These are phyloP conservation scores for Cyclostephanos tholiformis DNA, from an alignment of 108 stramenopile genomes.

Conservation along the genomic window DNA sequence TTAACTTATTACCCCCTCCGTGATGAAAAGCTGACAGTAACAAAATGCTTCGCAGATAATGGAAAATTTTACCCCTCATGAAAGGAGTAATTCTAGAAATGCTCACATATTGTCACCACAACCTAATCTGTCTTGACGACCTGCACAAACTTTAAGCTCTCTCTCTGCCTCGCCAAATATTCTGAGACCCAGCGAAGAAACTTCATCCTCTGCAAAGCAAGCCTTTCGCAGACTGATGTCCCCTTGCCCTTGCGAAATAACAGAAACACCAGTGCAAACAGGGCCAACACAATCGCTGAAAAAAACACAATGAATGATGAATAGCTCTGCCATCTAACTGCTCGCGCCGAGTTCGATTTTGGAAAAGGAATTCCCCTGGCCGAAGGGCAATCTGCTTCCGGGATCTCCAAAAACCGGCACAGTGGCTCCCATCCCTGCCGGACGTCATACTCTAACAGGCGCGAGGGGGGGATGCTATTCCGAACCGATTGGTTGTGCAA, in stretches of 20 bases:
- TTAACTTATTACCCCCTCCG: too few relatives aligned
- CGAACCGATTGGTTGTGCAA: conserved; percentile 67
- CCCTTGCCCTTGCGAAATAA: conserved; percentile 57
- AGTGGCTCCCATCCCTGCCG: conserved; percentile 80
- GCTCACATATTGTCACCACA: too few relatives aligned
- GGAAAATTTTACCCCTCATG: too few relatives aligned
- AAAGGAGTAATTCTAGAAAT: too few relatives aligned
- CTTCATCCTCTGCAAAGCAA: conserved; percentile 16
- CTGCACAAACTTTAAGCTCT: not conserved
- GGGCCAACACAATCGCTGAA: conserved; percentile 43
- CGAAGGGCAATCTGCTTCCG: conserved; percentile 55
- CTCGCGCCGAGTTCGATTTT: conserved; percentile 69
- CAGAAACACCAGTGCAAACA: conserved; percentile 54
- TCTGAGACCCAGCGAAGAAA: conserved; percentile 6
- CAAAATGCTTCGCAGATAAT: too few relatives aligned
- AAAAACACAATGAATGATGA: conserved; percentile 57
- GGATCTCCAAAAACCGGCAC: conserved; percentile 71
- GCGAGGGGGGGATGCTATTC: conserved; percentile 59
- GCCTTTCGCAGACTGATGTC: conserved; percentile 59
- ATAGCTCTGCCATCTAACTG: conserved; percentile 67
- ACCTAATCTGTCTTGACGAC: too few relatives aligned
- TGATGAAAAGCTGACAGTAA: too few relatives aligned
- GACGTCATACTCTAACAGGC: conserved; percentile 74
- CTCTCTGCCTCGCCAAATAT: conserved; percentile 4
- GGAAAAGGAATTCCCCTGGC: conserved; percentile 61